phyloP scores from a whole-genome alignment of 495 filamentous ascomycete genomes.

The Pyrenula massariospora region DNA sequence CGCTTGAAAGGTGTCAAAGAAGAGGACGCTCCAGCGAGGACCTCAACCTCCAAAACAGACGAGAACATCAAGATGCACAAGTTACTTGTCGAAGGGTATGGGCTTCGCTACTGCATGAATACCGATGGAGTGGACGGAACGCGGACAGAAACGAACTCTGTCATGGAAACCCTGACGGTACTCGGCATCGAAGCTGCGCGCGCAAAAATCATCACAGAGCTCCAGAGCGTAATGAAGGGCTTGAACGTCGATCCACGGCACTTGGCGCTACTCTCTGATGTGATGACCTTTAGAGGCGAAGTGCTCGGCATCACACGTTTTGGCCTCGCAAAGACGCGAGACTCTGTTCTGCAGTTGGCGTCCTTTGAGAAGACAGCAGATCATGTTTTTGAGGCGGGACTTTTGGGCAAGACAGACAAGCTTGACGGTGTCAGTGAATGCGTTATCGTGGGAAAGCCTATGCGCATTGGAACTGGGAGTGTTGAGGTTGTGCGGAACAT shows the following conservation, averaged over 20 bases:
- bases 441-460: slow-evolving; percentile 95
- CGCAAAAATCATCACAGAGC: slow-evolving; percentile 70
- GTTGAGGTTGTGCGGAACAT: slow-evolving; percentile 76
- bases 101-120: slow-evolving; percentile 76
- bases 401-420: slow-evolving; percentile 72
- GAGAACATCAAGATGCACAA: slow-evolving; percentile 47
- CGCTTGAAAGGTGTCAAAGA: background rate
- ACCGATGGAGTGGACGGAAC: slow-evolving; percentile 77
- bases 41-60: slow-evolving; percentile 39
- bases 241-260: slow-evolving; percentile 98
- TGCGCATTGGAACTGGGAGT: slow-evolving; percentile 81
- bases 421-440: slow-evolving; percentile 93
- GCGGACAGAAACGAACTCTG: slow-evolving; percentile 63
- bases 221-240: slow-evolving; percentile 67
- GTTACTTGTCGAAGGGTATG: slow-evolving; percentile 90
- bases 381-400: slow-evolving; percentile 91
- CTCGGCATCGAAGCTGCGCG: slow-evolving; percentile 94
- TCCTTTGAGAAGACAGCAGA: slow-evolving; percentile 98
- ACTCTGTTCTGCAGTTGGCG: slow-evolving; percentile 85
- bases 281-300: slow-evolving; percentile 98
- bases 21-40: background rate
- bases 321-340: slow-evolving; percentile 92
- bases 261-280: slow-evolving; percentile 96
- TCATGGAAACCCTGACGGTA: slow-evolving; percentile 87
- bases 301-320: slow-evolving; percentile 97